Evolutionary conservation across 306 rosid genomes (phyloP), one percentile per base, ranked within the genome.

Genomic region (Albizia julibrissin): DNA sequence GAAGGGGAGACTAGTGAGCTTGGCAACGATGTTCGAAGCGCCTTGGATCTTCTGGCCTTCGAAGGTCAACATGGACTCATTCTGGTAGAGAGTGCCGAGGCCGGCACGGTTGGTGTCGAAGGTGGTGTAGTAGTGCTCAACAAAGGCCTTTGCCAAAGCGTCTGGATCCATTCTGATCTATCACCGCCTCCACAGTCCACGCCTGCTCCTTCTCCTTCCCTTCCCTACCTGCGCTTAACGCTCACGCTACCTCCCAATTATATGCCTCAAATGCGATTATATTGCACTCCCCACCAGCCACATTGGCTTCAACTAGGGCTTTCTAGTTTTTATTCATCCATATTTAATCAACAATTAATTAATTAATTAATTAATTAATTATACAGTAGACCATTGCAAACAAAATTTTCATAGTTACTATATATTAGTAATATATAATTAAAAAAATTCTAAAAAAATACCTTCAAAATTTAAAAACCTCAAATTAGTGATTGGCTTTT

Each of bases 1-100:
- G 82, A 95, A 95, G 11, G 99, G 99, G 27, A 95, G 96, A 62
- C 87, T 69, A 16, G 93, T 83, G 80, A 95, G 98, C 81, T 95
- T 95, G 19, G 92, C 89, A 4, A 93, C 93, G 56, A 95, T 95
- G 87, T 83, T 89, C 44, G 77, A 91, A 0, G 96, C 22, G 3
- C 99, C 98, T 52, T 84, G 97, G 84, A 91, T 89, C 92, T 95
- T 92, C 92, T 93, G 92, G 37, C 98, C 99, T 54, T 95, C 99
- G 84, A 95, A 95, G 18, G 97, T 84, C 69, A 93, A 89, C 99
- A 95, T 93, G 8, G 99, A 95, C 26, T 69, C 88, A 0, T 93
- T 97, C 69, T 95, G 97, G 69, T 93, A 93, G 16, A 95, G 94
- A 58, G 29, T 79, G 0, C 79, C 92, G 19, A 95, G 85, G 1